Base-by-base conservation (phyloP, 1,139 yeast species). In the Diutina catenulata region DNA sequence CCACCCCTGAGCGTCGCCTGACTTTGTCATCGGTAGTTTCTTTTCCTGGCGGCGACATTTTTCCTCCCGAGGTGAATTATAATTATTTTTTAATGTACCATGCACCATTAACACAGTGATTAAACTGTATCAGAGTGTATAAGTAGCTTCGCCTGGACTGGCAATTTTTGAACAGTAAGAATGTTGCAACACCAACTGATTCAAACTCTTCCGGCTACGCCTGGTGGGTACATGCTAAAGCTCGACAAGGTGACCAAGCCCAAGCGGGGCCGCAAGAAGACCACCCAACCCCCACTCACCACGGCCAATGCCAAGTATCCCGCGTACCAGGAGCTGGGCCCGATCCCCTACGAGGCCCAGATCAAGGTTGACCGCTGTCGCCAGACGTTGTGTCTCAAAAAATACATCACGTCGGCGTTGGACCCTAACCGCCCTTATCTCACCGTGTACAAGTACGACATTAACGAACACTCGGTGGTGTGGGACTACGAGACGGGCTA, bases 401-500 rank as follows among this genome's bases (percentile, higher is more conserved):
- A 81, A 52, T 81, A 86, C 42, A 79, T 88, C 14, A 74, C 84
- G 8, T 76, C 80, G 25, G 93, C 84, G 45, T 74, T 65, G 28
- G 64, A 61, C 41, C 64, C 66, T 3, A 40, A 70, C 24, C 66
- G 93, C 42, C 74, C 75, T 52, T 80, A 66, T 52, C 59, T 82
- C 37, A 76, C 88, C 0, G 94, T 82, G 5, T 81, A 67, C 50
- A 93, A 83, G 55, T 83, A 78, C 57, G 64, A 59, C 49, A 55
- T 83, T 42, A 78, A 78, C 47, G 71, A 53, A 42, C 72, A 75
- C 46, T 74, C 86, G 75, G 71, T 88, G 42, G 77, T 86, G 44
- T 87, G 96, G 96, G 95, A 84, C 55, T 79, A 80, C 52, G 75
- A 72, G 49, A 78, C 93, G 0, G 95, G 96, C 1, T 80, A 77